Percentiles rank a stretch among this genome's conserved stretches.
phyloP scores from a whole-genome alignment of 495 filamentous ascomycete genomes.

The Cercophora newfieldiana region DNA sequence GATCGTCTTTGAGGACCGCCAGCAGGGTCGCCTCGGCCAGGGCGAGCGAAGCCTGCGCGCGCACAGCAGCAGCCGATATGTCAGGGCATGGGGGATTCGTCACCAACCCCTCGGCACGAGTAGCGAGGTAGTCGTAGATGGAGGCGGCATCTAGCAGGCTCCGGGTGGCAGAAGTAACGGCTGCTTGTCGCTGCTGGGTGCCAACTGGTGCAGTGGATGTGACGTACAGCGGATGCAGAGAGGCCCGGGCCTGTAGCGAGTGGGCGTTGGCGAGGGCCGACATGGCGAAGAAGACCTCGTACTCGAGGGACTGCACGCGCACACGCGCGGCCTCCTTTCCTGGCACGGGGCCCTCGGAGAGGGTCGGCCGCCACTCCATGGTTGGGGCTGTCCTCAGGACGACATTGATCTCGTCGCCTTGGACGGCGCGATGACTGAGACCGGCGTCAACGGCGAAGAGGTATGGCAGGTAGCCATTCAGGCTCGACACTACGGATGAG shows the following conservation, averaged over 20 bases:
- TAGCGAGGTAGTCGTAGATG: slow-evolving; percentile 69
- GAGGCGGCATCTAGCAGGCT: slow-evolving; percentile 75
- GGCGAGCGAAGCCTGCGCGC: slow-evolving; percentile 70
- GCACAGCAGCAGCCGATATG: slow-evolving; percentile 63
- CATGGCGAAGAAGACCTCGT: slow-evolving; percentile 77
- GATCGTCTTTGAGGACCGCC: slow-evolving; percentile 89
- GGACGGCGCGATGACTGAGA: slow-evolving; percentile 52
- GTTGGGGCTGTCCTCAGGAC: slow-evolving; percentile 48
- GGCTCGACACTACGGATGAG: slow-evolving; percentile 60
- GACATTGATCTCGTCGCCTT: slow-evolving; percentile 64
- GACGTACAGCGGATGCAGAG: slow-evolving; percentile 53
- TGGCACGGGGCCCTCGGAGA: slow-evolving; percentile 58
- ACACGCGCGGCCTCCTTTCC: slow-evolving; percentile 62
- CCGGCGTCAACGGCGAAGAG: slow-evolving; percentile 72
- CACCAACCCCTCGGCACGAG: slow-evolving; percentile 40
- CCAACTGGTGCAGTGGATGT: slow-evolving; percentile 60
- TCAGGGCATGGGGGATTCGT: slow-evolving; percentile 53
- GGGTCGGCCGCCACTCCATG: slow-evolving; percentile 80
- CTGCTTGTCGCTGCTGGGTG: slow-evolving; percentile 62
- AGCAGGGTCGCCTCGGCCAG: slow-evolving; percentile 87
- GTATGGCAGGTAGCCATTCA: slow-evolving; percentile 78
- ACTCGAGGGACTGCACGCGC: slow-evolving; percentile 72
- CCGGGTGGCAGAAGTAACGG: slow-evolving; percentile 74
- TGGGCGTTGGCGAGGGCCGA: slow-evolving; percentile 74
- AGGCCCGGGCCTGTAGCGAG: slow-evolving; percentile 64